Percentiles rank a stretch among this genome's conserved stretches.
These are phyloP conservation scores for Fallopia convolvulus DNA, from an alignment of 148 eudicot species.

Conservation along the genomic window DNA sequence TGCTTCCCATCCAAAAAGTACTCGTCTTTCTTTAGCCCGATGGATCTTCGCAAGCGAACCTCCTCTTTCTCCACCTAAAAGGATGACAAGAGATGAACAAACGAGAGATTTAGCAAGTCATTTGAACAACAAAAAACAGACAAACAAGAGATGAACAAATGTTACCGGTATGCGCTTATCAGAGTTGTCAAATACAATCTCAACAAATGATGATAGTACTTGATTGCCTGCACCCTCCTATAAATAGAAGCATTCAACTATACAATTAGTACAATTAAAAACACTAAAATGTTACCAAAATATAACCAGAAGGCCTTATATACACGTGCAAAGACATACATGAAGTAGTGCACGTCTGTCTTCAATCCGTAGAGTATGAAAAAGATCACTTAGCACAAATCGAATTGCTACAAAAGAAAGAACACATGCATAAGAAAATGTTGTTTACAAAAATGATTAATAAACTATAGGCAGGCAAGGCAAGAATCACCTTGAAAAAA, in stretches of 20 bases:
- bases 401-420: conserved; percentile 66
- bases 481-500: conserved; percentile 75
- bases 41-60: conserved; percentile 83
- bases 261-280: not conserved
- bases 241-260: conserved; percentile 3
- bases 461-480: not conserved
- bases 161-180: conserved; percentile 94
- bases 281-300: not conserved
- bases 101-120: no score
- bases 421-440: not conserved
- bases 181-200: conserved; percentile 94
- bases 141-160: not conserved
- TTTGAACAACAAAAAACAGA: no score
- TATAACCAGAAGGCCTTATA: not conserved
- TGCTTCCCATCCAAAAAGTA: conserved; percentile 98
- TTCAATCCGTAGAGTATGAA: conserved; percentile 85
- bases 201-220: conserved; percentile 90
- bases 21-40: conserved; percentile 91
- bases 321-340: conserved; percentile 43
- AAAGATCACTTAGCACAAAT: conserved; percentile 93
- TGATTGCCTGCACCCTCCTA: conserved; percentile 99
- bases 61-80: conserved; percentile 91
- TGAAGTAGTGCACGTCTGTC: conserved; percentile 84
- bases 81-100: conserved; percentile 13
- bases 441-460: not conserved